Evolutionary conservation across 2,329 filamentous ascomycete species (phyloP).

Genomic region (Aureobasidium lini): DNA sequence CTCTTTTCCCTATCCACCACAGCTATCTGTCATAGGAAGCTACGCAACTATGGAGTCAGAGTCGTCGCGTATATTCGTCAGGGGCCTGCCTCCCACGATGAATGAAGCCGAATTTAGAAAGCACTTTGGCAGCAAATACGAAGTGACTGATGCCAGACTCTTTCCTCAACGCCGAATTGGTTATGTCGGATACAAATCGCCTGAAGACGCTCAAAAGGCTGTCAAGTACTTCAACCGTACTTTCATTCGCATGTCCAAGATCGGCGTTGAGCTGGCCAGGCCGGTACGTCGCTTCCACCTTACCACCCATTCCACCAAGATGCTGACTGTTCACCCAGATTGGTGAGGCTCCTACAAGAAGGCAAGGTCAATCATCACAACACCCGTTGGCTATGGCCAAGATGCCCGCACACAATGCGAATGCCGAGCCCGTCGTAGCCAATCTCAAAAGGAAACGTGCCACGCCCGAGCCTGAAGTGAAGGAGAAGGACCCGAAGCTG

Average conservation of each 20-base stretch:
- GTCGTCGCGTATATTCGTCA: conserved; percentile 68
- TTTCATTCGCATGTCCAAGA: conserved; percentile 93
- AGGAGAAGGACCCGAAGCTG: conserved; percentile 63
- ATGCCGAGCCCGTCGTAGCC: background rate
- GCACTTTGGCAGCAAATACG: conserved; percentile 68
- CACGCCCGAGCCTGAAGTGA: conserved; percentile 41
- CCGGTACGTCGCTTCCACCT: conserved; percentile 49
- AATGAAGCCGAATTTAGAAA: conserved; percentile 78
- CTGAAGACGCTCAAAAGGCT: conserved; percentile 71
- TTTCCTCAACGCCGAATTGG: conserved; percentile 85
- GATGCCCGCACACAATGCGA: background rate
- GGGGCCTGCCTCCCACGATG: conserved; percentile 74
- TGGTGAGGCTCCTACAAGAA: conserved; percentile 12
- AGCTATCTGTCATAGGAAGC: background rate
- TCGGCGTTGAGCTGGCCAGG: conserved; percentile 79
- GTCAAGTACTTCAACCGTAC: conserved; percentile 93
- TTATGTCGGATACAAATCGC: conserved; percentile 85
- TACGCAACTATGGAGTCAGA: conserved; percentile 43
- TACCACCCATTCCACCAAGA: background rate
- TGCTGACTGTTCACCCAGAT: conserved; percentile 6
- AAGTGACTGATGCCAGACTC: conserved; percentile 87
- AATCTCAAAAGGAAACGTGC: conserved; percentile 62
- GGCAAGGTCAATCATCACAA: conserved; percentile 19
- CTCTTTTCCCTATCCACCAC: background rate
- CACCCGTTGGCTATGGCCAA: background rate